phyloP scores from a whole-genome alignment of 768 basidiomycete species.

The Hericium alpestre region DNA sequence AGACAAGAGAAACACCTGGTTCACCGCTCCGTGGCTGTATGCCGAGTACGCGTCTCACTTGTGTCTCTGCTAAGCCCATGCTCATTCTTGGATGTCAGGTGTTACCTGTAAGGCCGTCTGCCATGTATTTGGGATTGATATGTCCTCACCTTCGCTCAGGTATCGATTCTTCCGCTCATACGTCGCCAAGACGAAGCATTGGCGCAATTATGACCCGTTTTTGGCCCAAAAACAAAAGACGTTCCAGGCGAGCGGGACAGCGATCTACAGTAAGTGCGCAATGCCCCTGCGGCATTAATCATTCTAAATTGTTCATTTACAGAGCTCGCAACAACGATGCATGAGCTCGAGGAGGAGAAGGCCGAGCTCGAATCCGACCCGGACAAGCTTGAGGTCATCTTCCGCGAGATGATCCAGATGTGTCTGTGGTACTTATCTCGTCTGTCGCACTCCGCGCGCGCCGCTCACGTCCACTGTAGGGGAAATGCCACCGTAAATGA shows the following conservation, averaged over 20 bases:
- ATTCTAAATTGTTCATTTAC: not conserved
- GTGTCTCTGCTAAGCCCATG: not conserved
- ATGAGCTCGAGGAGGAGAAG: conserved; percentile 48
- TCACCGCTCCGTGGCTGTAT: conserved; percentile 89
- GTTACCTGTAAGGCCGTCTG: conserved; percentile 45
- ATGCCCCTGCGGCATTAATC: not conserved
- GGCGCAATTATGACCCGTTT: conserved; percentile 81
- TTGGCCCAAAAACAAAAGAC: conserved; percentile 65
- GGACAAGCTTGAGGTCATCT: conserved; percentile 50
- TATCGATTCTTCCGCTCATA: conserved; percentile 76
- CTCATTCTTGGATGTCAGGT: conserved; percentile 30
- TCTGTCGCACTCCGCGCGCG: not conserved
- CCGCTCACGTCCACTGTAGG: conserved; percentile 25
- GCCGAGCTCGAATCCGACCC: conserved; percentile 33
- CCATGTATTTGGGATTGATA: not conserved
- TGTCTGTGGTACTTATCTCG: conserved; percentile 55
- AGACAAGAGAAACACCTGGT: conserved; percentile 63
- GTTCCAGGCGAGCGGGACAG: conserved; percentile 67
- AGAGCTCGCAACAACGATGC: conserved; percentile 71
- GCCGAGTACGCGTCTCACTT: conserved; percentile 59
- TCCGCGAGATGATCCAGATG: conserved; percentile 83
- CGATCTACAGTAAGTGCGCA: conserved; percentile 59
- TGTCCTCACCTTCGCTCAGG: conserved; percentile 26
- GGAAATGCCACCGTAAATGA: conserved; percentile 80
- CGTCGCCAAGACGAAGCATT: conserved; percentile 56